phyloP scores from a whole-genome alignment of 768 basidiomycete species.

The Kwoniella shandongensis region DNA sequence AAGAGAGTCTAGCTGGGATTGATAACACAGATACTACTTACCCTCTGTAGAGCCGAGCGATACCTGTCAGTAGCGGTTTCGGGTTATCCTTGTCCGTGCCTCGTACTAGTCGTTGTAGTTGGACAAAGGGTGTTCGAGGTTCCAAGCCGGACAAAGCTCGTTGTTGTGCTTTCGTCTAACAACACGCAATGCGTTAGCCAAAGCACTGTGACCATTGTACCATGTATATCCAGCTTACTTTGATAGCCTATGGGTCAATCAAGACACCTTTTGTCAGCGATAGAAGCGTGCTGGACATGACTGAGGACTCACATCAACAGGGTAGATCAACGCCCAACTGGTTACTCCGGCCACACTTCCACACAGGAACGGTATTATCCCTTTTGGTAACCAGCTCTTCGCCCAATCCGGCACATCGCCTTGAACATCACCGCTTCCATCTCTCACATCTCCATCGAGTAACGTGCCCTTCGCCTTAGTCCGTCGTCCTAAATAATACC shows the following conservation, averaged over 20 bases:
- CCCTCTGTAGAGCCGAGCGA: constrained; percentile 85
- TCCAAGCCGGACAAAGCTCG: constrained; percentile 77
- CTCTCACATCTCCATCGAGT: constrained; percentile 8
- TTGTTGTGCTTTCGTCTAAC: constrained; percentile 88
- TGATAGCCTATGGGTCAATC: constrained; percentile 17
- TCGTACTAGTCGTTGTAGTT: constrained; percentile 74
- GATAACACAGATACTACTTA: constrained; percentile 57
- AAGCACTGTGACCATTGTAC: not conserved
- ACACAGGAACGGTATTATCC: constrained; percentile 83
- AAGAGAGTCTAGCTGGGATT: not conserved
- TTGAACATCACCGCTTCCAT: constrained; percentile 32
- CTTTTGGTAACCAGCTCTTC: constrained; percentile 72
- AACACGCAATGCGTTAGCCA: not conserved
- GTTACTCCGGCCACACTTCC: constrained; percentile 83
- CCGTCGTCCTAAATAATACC: constrained; percentile 75
- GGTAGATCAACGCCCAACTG: constrained; percentile 81
- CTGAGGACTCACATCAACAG: constrained; percentile 70
- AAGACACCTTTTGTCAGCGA: not conserved
- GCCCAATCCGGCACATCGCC: constrained; percentile 53
- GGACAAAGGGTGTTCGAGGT: constrained; percentile 70
- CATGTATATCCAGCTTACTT: constrained; percentile 9
- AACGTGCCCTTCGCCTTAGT: constrained; percentile 17
- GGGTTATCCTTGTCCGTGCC: constrained; percentile 79
- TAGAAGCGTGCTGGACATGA: not conserved
- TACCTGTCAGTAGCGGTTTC: constrained; percentile 64